These are phyloP conservation scores for Sclerospora graminicola DNA, from an alignment of 352 stramenopile genomes.

Conservation along the genomic window DNA sequence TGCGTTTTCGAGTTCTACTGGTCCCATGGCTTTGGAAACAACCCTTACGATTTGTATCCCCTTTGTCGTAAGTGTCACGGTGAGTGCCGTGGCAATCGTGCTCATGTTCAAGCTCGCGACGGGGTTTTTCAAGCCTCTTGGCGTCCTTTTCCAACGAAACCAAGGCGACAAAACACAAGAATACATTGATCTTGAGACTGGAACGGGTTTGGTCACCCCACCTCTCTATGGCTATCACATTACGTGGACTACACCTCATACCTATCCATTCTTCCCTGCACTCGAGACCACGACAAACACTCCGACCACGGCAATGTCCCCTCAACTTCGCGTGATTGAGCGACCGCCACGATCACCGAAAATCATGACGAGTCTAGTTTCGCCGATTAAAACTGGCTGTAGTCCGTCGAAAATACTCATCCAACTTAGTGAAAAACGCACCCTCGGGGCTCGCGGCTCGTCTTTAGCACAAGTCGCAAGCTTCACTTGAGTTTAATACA, in stretches of 20 bases:
- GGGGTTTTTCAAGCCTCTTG: slow-evolving; percentile 1
- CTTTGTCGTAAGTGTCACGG: slow-evolving; percentile 22
- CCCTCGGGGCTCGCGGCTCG: neutral
- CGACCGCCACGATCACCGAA: slow-evolving; percentile 10
- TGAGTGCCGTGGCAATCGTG: slow-evolving; percentile 20
- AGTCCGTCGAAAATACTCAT: slow-evolving; percentile 12
- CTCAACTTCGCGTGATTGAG: slow-evolving; percentile 5
- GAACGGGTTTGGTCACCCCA: slow-evolving; percentile 5
- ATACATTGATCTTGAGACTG: slow-evolving; percentile 16
- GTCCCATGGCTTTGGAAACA: slow-evolving; percentile 9
- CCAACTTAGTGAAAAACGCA: neutral
- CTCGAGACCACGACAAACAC: neutral
- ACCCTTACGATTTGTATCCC: slow-evolving; percentile 10
- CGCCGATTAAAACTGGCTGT: slow-evolving; percentile 17
- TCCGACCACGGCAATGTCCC: neutral
- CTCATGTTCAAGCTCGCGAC: slow-evolving; percentile 31
- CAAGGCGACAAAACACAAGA: slow-evolving; percentile 6
- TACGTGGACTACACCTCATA: slow-evolving; percentile 13
- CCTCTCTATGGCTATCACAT: slow-evolving; percentile 17
- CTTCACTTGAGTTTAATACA: no score
- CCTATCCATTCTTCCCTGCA: slow-evolving; percentile 9
- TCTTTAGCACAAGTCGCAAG: neutral
- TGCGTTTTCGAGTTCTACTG: slow-evolving; percentile 2
- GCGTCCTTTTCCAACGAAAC: slow-evolving; percentile 2
- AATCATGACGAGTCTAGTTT: slow-evolving; percentile 21